Evolutionary conservation across 306 rosid genomes (phyloP), one percentile per base, ranked within the genome.

Genomic region (Glycine latifolia): DNA sequence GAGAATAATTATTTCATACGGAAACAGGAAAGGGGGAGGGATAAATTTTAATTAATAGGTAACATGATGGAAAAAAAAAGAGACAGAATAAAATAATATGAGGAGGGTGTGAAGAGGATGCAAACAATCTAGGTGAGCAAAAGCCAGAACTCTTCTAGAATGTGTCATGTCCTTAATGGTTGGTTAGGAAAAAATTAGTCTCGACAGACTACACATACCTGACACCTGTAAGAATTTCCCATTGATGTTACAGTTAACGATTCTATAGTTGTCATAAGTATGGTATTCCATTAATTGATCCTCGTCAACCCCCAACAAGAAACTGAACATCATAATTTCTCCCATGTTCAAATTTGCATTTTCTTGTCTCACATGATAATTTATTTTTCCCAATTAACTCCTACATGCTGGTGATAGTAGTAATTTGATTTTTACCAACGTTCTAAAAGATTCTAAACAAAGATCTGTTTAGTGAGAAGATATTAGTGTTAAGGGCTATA

Each of bases 241-340:
- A 2, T 16, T 69, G 43, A 69, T 11, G 75, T 46, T 20, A 20
- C 11, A 10, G 56, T 10, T 47, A 48, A 47, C 58, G 10, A 58
- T 11, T 69, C 58, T 69, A 12, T 33, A 11, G 56, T 20, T 44
- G 73, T 14, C 37, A 68, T 68, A 68, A 16, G 54, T 48, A 47
- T 69, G 54, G 2, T 7, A 26, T 47, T 47, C 15, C 35, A 20
- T 68, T 68, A 68, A 43, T 70, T 70, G 41, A 47, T 48, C 41
- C 56, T 26, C 74, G 6, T 70, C 56, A 69, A 69, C 20, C 7
- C 31, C 75, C 59, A 70, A 70, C 43, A 10, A 31, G 17, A 70
- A 70, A 47, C 12, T 7, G 39, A 70, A 48, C 43, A 5, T 47
- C 10, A 20, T 20, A 48, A 48, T 26, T 10, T 48, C 44, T 47